Evolutionary conservation across 2,329 filamentous ascomycete species (phyloP).

Genomic region (Hirsutella rhossiliensis): DNA sequence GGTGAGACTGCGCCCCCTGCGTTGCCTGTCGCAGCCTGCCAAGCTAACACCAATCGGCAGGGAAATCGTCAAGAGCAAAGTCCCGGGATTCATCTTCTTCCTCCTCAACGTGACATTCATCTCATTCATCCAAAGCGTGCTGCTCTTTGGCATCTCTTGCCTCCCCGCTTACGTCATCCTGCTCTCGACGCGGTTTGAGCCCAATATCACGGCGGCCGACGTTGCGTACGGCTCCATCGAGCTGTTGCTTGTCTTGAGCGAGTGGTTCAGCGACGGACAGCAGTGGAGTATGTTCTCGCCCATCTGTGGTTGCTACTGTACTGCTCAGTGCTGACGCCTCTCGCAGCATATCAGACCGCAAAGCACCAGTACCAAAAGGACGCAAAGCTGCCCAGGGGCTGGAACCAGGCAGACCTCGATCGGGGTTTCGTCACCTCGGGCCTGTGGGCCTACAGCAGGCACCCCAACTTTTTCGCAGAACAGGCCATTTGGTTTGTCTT

Average conservation of each 20-base stretch:
- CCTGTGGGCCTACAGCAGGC: slow-evolving; percentile 77
- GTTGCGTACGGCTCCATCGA: slow-evolving; percentile 32
- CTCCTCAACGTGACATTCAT: slow-evolving; percentile 88
- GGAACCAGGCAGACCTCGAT: slow-evolving; percentile 64
- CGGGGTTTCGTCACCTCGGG: slow-evolving; percentile 80
- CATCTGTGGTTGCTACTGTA: not conserved
- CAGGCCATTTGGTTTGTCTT: slow-evolving; percentile 80
- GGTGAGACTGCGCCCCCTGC: slow-evolving; percentile 28
- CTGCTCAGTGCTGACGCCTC: not conserved
- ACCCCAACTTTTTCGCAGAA: slow-evolving; percentile 92
- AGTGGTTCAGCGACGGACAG: slow-evolving; percentile 81
- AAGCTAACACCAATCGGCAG: slow-evolving; percentile 19
- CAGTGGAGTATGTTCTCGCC: slow-evolving; percentile 56
- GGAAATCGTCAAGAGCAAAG: slow-evolving; percentile 57
- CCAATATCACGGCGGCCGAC: slow-evolving; percentile 31
- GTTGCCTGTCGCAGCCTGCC: no score
- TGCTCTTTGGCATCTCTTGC: slow-evolving; percentile 67
- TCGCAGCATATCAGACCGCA: slow-evolving; percentile 61
- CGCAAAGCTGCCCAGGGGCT: slow-evolving; percentile 55
- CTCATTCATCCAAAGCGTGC: slow-evolving; percentile 65
- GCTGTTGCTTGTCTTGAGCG: slow-evolving; percentile 44
- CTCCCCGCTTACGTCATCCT: slow-evolving; percentile 74
- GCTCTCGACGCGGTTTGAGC: slow-evolving; percentile 54
- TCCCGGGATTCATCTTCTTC: slow-evolving; percentile 59
- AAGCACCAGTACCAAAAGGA: slow-evolving; percentile 65